A percentile compares a stretch with the other conserved stretches of the same genome.
Evolutionary conservation across 2,329 filamentous ascomycete species (phyloP).

Genomic region (Nectriaceae sp.): DNA sequence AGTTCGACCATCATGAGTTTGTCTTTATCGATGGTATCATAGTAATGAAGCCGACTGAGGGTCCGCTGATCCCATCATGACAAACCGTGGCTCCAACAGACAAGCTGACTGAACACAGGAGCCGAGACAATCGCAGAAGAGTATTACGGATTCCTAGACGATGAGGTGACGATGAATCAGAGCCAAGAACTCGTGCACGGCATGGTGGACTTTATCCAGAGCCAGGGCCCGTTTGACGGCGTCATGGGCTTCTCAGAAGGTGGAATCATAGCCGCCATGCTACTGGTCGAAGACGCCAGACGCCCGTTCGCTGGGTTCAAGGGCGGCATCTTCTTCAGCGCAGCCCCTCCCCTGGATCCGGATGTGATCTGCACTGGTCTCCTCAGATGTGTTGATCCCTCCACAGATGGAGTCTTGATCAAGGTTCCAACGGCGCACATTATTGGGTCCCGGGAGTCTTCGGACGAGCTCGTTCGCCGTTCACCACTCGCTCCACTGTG

Average conservation of each 20-base stretch:
- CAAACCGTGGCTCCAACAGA: not conserved
- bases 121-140: not conserved
- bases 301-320: conserved; percentile 25
- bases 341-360: conserved; percentile 30
- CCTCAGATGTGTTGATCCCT: not conserved
- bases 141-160: not conserved
- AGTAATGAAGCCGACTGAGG: not conserved
- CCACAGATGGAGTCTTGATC: conserved; percentile 18
- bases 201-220: not conserved
- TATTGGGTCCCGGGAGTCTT: not conserved
- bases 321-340: conserved; percentile 34
- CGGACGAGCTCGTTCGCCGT: not conserved
- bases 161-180: not conserved
- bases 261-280: conserved; percentile 32
- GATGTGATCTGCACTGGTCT: conserved; percentile 18
- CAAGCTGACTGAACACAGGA: not conserved
- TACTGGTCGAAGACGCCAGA: conserved; percentile 30
- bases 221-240: not conserved
- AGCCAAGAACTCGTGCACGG: not conserved
- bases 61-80: not conserved
- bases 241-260: conserved; percentile 34
- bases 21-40: not conserved
- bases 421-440: conserved; percentile 26
- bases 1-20: not conserved
- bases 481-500: not conserved